phyloP scores from a whole-genome alignment of 768 basidiomycete species.

The Cystofilobasidium capitatum region DNA sequence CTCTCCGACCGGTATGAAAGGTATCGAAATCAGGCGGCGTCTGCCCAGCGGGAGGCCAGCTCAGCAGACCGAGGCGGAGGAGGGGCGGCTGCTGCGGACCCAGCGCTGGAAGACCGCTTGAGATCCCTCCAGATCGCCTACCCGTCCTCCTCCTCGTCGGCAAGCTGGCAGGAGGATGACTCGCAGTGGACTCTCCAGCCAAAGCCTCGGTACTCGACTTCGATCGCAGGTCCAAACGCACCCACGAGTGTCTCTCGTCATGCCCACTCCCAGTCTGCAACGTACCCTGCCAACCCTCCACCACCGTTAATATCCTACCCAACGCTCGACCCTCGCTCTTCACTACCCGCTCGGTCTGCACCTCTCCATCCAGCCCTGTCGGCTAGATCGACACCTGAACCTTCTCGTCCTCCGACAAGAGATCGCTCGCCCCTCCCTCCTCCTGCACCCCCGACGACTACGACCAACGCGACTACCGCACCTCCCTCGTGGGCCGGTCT shows the following conservation, averaged over 20 bases:
- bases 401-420: neutral
- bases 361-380: neutral
- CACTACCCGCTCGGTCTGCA: neutral
- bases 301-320: neutral
- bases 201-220: too few relatives aligned
- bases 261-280: neutral
- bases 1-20: conserved; percentile 24
- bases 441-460: neutral
- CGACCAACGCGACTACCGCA: neutral
- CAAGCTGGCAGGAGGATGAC: neutral
- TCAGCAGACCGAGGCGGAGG: neutral
- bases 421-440: neutral
- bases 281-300: neutral
- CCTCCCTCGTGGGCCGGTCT: conserved; percentile 34
- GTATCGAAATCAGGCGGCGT: neutral
- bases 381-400: neutral
- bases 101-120: neutral
- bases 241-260: too few relatives aligned
- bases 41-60: too few relatives aligned
- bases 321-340: neutral
- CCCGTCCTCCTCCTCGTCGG: neutral
- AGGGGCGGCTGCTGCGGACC: neutral
- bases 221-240: too few relatives aligned
- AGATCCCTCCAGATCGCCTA: neutral
- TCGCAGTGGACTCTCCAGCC: too few relatives aligned